Conservation (phyloP, 495 filamentous ascomycete genomes). For the Staphylotrichum tortipilum region DNA sequence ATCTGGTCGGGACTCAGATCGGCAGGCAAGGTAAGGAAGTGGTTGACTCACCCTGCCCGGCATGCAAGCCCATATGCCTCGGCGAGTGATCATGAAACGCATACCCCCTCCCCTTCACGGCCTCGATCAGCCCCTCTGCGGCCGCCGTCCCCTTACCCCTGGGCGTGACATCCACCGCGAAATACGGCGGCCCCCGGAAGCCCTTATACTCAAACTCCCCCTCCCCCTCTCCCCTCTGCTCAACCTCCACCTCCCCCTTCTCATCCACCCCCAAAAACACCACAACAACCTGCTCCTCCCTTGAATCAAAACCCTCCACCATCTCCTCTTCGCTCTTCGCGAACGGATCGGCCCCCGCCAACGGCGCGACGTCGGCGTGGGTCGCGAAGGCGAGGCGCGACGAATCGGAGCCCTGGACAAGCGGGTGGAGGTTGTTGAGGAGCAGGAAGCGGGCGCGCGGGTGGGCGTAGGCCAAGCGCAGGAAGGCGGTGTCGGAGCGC, state of each 20-base stretch:
- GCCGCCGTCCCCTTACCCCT: conserved; percentile 46
- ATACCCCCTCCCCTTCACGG: conserved; percentile 25
- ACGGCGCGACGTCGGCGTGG: conserved; percentile 52
- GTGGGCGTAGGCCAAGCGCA: conserved; percentile 66
- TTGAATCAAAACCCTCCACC: conserved; percentile 66
- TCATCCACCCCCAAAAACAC: conserved; percentile 88
- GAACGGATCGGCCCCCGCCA: conserved; percentile 68
- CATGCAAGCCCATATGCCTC: conserved; percentile 32
- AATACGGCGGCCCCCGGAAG: conserved; percentile 73
- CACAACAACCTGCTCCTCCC: conserved; percentile 51
- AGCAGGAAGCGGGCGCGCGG: conserved; percentile 64
- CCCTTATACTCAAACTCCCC: conserved; percentile 29
- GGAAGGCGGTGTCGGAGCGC: conserved; percentile 67
- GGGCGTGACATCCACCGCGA: conserved; percentile 83
- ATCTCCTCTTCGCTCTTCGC: conserved; percentile 62
- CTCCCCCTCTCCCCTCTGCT: not conserved
- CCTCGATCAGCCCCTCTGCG: conserved; percentile 42
- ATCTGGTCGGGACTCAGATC: not conserved
- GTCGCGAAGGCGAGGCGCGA: conserved; percentile 52
- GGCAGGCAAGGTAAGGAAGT: not conserved
- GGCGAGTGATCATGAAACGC: conserved; percentile 17
- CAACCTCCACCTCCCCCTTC: conserved; percentile 27
- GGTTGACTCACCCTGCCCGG: conserved; percentile 32
- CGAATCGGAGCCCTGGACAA: conserved; percentile 48
- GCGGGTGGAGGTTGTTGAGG: conserved; percentile 68